Evolutionary conservation across 345 rosid genomes (phyloP), one percentile per base, ranked within the genome.

Genomic region (Brassica incana): DNA sequence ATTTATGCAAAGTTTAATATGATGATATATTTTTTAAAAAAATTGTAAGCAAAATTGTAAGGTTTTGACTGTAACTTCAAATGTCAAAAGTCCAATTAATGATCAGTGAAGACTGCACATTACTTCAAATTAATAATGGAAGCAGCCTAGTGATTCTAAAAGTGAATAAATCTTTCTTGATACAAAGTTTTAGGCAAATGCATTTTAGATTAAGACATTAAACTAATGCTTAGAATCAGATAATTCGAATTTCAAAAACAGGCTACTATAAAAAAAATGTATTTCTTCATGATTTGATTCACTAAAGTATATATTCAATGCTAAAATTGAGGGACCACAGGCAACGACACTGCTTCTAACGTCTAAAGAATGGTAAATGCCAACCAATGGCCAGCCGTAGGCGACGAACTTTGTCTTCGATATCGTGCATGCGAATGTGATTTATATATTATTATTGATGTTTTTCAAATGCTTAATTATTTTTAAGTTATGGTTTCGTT

Each of bases 321-420:
- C 2, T 48, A 48, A 48, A 48, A 14, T 12, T 4, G 12, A 74
- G 71, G 78, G 82, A 50, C 82, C 78, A 79, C 74, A 68, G 65
- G 59, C 60, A 62, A 68, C 69, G 40, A 38, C 70, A 79, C 66
- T 56, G 48, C 1, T 68, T 74, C 78, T 40, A 73, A 59, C 33
- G 54, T 73, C 4, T 23, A 33, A 67, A 48, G 45, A 68, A 68
- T 59, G 61, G 78, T 73, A 73, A 67, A 73, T 73, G 74, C 78
- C 82, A 73, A 73, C 78, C 78, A 73, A 68, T 35, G 14, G 82
- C 75, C 82, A 79, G 78, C 69, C 73, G 82, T 73, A 74, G 60
- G 52, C 71, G 71, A 65, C 71, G 68, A 77, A 43, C 64, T 32
- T 67, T 68, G 25, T 68, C 67, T 23, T 23, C 16, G 12, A 38